These are phyloP conservation scores for Orbilia oligospora DNA, from an alignment of 2,329 filamentous ascomycete species.

Conservation along the genomic window DNA sequence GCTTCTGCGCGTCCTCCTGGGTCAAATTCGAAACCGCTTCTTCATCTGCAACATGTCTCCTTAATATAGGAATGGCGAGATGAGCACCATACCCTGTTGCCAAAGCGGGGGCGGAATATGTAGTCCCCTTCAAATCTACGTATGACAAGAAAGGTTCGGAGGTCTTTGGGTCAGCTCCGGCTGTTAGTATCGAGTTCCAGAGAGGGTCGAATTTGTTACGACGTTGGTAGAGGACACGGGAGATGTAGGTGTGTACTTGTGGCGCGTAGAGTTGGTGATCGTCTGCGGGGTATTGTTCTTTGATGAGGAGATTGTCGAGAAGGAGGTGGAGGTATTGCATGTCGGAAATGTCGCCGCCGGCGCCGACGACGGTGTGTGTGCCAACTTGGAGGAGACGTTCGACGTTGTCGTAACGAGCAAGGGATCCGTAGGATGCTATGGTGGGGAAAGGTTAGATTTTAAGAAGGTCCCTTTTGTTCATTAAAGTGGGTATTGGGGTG, in stretches of 20 bases:
- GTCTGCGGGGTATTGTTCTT: constrained; percentile 82
- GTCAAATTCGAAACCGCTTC: constrained; percentile 79
- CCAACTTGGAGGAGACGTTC: constrained; percentile 94
- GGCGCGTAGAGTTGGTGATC: constrained; percentile 79
- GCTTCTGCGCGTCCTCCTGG: constrained; percentile 82
- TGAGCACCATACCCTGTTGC: constrained; percentile 95
- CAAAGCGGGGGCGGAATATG: constrained; percentile 87
- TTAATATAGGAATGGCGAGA: constrained; percentile 91
- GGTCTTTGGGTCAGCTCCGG: constrained; percentile 77
- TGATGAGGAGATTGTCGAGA: constrained; percentile 84
- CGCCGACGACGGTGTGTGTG: constrained; percentile 85
- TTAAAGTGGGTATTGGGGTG: constrained; percentile 19
- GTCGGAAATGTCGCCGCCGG: constrained; percentile 96
- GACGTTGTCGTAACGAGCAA: constrained; percentile 95
- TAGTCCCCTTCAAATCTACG: constrained; percentile 92
- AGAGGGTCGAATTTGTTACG: constrained; percentile 96
- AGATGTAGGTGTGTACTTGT: constrained; percentile 96
- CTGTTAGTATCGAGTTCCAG: constrained; percentile 96
- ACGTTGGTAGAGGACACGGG: constrained; percentile 95
- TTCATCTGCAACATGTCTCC: constrained; percentile 86
- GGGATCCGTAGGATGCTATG: constrained; percentile 97
- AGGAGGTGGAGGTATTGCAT: constrained; percentile 86
- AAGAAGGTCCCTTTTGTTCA: background rate
- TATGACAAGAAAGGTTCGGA: constrained; percentile 80
- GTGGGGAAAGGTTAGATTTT: constrained; percentile 22